Conservation (phyloP, 306 rosid genomes). For the Prunus mira region DNA sequence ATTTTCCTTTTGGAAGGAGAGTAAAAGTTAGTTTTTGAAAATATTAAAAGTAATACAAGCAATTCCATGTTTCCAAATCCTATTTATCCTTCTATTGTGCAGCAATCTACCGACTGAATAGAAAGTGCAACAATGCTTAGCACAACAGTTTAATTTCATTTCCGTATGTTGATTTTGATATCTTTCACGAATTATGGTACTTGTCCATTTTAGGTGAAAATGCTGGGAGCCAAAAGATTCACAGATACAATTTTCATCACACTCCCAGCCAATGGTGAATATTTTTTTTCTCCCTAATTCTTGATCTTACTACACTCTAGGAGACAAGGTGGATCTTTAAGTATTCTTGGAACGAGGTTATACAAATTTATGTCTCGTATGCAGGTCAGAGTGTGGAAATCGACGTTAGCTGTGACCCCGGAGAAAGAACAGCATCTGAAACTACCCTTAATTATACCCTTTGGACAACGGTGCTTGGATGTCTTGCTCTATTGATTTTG, state of each 20-base stretch:
- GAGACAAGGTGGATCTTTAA: neutral
- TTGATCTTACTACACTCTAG: neutral
- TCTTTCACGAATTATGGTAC: neutral
- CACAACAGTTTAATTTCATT: neutral
- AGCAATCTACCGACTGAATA: neutral
- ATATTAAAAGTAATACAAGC: neutral
- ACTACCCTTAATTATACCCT: slow-evolving; percentile 16
- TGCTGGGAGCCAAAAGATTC: slow-evolving; percentile 52
- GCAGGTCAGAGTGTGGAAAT: slow-evolving; percentile 82
- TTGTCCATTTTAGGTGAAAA: slow-evolving; percentile 49
- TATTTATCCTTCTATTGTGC: neutral
- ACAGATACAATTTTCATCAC: slow-evolving; percentile 60
- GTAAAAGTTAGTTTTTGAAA: neutral
- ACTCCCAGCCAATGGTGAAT: slow-evolving; percentile 75
- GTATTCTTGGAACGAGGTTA: neutral
- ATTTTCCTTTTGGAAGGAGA: neutral
- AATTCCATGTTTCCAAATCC: neutral
- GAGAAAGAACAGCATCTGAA: slow-evolving; percentile 30
- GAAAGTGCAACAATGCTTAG: neutral
- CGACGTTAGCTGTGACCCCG: slow-evolving; percentile 49
- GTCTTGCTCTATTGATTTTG: slow-evolving; percentile 34
- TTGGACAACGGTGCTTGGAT: slow-evolving; percentile 48
- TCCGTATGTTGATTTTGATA: neutral
- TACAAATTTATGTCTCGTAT: slow-evolving; percentile 14
- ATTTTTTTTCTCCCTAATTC: slow-evolving; percentile 8